Conservation (phyloP, 2,329 filamentous ascomycete species). For the Cercospora zeae-maydis region DNA sequence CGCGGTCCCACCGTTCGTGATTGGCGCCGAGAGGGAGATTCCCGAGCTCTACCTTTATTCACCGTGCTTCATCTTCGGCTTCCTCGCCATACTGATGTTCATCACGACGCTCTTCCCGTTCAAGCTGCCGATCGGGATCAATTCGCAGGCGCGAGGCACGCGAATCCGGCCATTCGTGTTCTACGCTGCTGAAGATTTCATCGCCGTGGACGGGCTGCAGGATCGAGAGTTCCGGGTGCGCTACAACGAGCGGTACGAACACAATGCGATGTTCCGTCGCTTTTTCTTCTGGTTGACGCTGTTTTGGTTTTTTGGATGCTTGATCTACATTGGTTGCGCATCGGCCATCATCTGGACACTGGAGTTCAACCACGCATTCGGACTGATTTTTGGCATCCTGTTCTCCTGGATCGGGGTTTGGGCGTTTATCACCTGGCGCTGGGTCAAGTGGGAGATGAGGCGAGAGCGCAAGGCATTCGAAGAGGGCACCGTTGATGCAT, state of each 20-base stretch:
- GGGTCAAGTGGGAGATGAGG: slow-evolving; percentile 32
- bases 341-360: slow-evolving; percentile 34
- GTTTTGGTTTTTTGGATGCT: slow-evolving; percentile 32
- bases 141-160: slow-evolving; percentile 32
- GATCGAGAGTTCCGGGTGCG: slow-evolving; percentile 34
- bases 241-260: slow-evolving; percentile 34
- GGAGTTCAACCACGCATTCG: slow-evolving; percentile 34
- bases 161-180: slow-evolving; percentile 34
- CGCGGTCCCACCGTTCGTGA: slow-evolving; percentile 32
- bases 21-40: slow-evolving; percentile 28
- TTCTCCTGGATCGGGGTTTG: slow-evolving; percentile 33
- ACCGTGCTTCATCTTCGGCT: slow-evolving; percentile 34
- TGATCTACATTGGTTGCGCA: slow-evolving; percentile 31
- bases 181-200: slow-evolving; percentile 36
- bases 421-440: slow-evolving; percentile 24
- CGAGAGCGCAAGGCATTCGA: slow-evolving; percentile 31
- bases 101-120: slow-evolving; percentile 32
- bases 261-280: slow-evolving; percentile 29
- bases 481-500: slow-evolving; percentile 26
- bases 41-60: slow-evolving; percentile 33
- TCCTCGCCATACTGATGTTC: slow-evolving; percentile 32
- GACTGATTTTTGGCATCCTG: slow-evolving; percentile 29
- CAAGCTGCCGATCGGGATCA: slow-evolving; percentile 34
- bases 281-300: slow-evolving; percentile 33
- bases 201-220: slow-evolving; percentile 34